A percentile compares a stretch with the other conserved stretches of the same genome.
These are phyloP conservation scores for Cucurbita moschata DNA, from an alignment of 306 rosid genomes.

Conservation along the genomic window DNA sequence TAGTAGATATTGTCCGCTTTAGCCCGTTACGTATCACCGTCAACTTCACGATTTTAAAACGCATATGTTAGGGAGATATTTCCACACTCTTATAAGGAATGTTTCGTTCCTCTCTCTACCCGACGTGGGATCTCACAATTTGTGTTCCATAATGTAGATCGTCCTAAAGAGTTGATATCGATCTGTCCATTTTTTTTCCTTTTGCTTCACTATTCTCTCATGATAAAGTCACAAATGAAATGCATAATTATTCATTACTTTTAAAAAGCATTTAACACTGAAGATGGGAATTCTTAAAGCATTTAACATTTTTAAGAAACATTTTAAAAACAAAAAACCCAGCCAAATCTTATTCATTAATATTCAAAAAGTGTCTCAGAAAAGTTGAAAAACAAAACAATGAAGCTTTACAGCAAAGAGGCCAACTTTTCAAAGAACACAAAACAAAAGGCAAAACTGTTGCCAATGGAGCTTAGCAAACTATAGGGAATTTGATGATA, in stretches of 20 bases:
- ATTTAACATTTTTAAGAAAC: neutral
- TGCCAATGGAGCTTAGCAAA: neutral
- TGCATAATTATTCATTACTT: neutral
- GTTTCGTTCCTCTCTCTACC: too few relatives aligned
- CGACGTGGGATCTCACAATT: too few relatives aligned
- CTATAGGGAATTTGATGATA: neutral
- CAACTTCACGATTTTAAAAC: too few relatives aligned
- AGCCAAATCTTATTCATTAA: neutral
- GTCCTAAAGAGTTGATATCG: neutral
- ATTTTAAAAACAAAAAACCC: neutral
- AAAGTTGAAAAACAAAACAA: neutral
- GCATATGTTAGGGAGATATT: too few relatives aligned
- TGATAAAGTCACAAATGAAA: neutral
- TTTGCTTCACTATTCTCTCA: neutral
- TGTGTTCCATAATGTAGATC: neutral
- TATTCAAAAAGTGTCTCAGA: neutral
- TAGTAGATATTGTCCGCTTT: too few relatives aligned
- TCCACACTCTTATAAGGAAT: too few relatives aligned
- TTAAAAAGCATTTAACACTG: neutral
- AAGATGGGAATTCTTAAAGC: neutral
- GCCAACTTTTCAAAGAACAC: neutral
- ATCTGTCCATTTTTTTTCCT: neutral
- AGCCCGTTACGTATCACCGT: too few relatives aligned
- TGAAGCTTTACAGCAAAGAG: neutral
- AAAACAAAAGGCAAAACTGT: neutral